A percentile compares a stretch with the other conserved stretches of the same genome.
Evolutionary conservation across 805 yeast genomes (phyloP).

Genomic region (Suhomyces sp.): DNA sequence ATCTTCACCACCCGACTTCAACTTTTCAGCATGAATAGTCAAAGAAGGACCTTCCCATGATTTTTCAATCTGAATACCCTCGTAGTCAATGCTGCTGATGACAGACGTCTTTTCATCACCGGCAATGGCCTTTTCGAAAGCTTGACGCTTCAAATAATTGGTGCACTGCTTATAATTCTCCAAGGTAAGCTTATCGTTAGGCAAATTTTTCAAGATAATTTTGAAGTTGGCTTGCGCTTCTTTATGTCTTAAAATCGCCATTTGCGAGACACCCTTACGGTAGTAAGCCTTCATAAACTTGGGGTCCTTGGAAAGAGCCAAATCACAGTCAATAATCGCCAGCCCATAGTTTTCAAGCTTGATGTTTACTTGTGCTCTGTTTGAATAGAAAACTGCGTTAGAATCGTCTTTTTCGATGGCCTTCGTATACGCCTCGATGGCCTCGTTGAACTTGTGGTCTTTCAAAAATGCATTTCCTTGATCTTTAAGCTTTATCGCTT

Average conservation of each 20-base stretch:
- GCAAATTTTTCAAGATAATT: slow-evolving; percentile 57
- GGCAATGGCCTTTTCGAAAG: slow-evolving; percentile 85
- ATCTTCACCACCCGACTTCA: background rate
- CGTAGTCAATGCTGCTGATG: slow-evolving; percentile 48
- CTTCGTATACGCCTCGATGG: slow-evolving; percentile 66
- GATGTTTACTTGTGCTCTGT: slow-evolving; percentile 87
- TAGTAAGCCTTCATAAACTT: slow-evolving; percentile 77
- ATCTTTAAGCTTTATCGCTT: slow-evolving; percentile 56
- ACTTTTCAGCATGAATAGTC: slow-evolving; percentile 36
- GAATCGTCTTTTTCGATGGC: slow-evolving; percentile 67
- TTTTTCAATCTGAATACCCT: slow-evolving; percentile 49
- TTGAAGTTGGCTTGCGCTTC: slow-evolving; percentile 72
- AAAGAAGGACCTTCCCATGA: slow-evolving; percentile 61
- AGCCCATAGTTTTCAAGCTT: slow-evolving; percentile 83
- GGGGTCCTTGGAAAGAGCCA: slow-evolving; percentile 67
- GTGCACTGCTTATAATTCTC: slow-evolving; percentile 62
- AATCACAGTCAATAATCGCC: slow-evolving; percentile 76
- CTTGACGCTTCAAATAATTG: slow-evolving; percentile 64
- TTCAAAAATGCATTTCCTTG: slow-evolving; percentile 76
- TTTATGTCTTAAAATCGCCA: slow-evolving; percentile 73
- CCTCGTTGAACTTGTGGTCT: slow-evolving; percentile 58
- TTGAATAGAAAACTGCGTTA: slow-evolving; percentile 67
- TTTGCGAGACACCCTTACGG: slow-evolving; percentile 78
- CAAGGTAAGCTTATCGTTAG: slow-evolving; percentile 67
- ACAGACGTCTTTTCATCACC: slow-evolving; percentile 59